Evolutionary conservation across 2,329 filamentous ascomycete species (phyloP).

Genomic region (Paraconiothyrium brasiliense): DNA sequence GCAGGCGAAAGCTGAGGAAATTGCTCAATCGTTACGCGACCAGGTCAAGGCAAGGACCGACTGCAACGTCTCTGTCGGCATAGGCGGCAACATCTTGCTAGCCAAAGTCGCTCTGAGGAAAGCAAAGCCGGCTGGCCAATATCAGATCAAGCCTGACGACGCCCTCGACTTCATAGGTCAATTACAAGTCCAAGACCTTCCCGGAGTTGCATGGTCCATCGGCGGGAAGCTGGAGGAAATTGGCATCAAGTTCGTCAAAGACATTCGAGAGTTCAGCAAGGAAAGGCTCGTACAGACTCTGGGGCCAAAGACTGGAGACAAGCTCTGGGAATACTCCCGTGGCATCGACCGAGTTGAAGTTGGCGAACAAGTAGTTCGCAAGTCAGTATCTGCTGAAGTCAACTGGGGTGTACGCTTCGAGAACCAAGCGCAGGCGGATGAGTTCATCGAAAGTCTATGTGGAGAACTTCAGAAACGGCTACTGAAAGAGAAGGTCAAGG

Average conservation of each 20-base stretch:
- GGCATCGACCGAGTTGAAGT: constrained; percentile 89
- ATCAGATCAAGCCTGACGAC: constrained; percentile 84
- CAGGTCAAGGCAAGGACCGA: constrained; percentile 78
- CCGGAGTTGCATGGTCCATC: constrained; percentile 92
- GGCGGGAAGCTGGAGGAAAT: constrained; percentile 88
- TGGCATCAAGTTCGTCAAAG: constrained; percentile 81
- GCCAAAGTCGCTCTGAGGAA: constrained; percentile 91
- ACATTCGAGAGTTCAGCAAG: constrained; percentile 79
- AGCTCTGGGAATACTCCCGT: constrained; percentile 86
- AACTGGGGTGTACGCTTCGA: constrained; percentile 98
- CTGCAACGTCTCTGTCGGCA: constrained; percentile 91
- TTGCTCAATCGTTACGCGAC: constrained; percentile 73
- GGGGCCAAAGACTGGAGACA: constrained; percentile 92
- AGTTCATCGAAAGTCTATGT: constrained; percentile 86
- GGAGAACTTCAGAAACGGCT: constrained; percentile 84
- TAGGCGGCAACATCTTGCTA: constrained; percentile 87
- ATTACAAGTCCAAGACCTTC: constrained; percentile 81
- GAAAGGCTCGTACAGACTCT: constrained; percentile 77
- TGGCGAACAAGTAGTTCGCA: constrained; percentile 83
- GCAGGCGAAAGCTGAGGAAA: constrained; percentile 77
- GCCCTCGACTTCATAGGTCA: constrained; percentile 79
- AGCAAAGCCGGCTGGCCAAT: constrained; percentile 94
- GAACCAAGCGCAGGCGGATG: constrained; percentile 89
- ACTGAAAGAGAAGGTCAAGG: constrained; percentile 84
- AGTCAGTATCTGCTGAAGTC: constrained; percentile 96